Base-by-base conservation (phyloP, 2,329 filamentous ascomycete species). In the Pseudocercospora pini-densiflorae region DNA sequence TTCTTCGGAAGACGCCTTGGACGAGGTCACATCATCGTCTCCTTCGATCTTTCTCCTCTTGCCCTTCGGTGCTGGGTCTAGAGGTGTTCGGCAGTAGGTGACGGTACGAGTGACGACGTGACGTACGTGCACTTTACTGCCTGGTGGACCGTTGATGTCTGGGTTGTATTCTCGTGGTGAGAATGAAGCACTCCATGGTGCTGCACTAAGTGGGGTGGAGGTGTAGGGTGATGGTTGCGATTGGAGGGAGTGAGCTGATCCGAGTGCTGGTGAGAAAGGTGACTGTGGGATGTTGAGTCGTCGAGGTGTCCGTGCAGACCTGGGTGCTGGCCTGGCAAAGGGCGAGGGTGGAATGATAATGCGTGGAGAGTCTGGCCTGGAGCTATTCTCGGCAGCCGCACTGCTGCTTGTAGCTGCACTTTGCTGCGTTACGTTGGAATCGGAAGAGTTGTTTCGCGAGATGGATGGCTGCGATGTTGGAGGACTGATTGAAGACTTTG, bases 101-200 rank as follows among this genome's bases (percentile, higher is more conserved):
- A 97, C 92, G 16, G 93, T 97, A 72, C 93, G 87, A n/a, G 94
- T 97, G 61, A 97, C 92, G 4, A 97, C 93, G 79, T 97, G 93
- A 62, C 92, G 86, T 65, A 97, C 93, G 76, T 86, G 89, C 62
- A 90, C 86, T 16, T 82, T 90, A 43, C 55, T 58, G 67, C 75
- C 75, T 23, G 74, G 72, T 61, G 72, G 70, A 45, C 72, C 72
- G 47, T 67, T 72, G 55, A 67, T 67, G 21, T 76, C 73, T 47
- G 61, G 45, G 61, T 53, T 54, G 63, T 62, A 94, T 77, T 95
- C 92, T 69, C 91, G 92, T 8, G 91, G 90, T 10, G 92, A 93
- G 68, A 87, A 77, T 8, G 73, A 73, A 29, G 76, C 74, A 61
- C 75, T 77, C 77, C 77, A 78, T 7, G 77, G 77, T 49, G 76